Evolutionary conservation across 768 basidiomycete genomes (phyloP).

Genomic region (Tricholoma bakamatsutake): DNA sequence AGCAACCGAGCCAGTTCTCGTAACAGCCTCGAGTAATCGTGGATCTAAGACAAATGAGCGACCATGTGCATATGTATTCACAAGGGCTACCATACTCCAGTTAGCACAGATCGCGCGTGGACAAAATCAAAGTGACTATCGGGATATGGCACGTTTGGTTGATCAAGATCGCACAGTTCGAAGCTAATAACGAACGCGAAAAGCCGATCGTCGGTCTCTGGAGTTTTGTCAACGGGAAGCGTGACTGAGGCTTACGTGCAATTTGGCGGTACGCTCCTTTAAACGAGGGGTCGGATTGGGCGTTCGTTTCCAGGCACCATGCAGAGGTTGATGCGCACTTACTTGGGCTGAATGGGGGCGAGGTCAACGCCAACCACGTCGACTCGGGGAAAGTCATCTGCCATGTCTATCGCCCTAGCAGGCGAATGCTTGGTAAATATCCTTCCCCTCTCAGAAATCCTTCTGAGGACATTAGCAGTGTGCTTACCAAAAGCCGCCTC

Average conservation of each 20-base stretch:
- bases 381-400: conserved; percentile 62
- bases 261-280: conserved; percentile 59
- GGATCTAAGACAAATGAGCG: conserved; percentile 37
- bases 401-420: conserved; percentile 64
- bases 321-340: conserved; percentile 12
- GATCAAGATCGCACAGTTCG: conserved; percentile 65
- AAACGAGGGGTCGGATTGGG: not conserved
- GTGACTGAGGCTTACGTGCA: conserved; percentile 61
- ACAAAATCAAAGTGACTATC: conserved; percentile 60
- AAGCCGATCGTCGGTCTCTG: not conserved
- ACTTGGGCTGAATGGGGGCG: conserved; percentile 70
- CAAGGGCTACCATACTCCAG: conserved; percentile 42
- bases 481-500: conserved; percentile 54
- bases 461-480: not conserved
- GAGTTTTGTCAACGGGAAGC: not conserved
- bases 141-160: conserved; percentile 55
- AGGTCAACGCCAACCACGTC: conserved; percentile 69
- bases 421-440: not conserved
- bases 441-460: not conserved
- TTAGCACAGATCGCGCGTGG: conserved; percentile 65
- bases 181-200: conserved; percentile 35
- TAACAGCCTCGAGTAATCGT: conserved; percentile 54
- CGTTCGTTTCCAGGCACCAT: not conserved
- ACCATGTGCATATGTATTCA: conserved; percentile 1
- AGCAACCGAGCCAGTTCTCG: conserved; percentile 60